These are phyloP conservation scores for Fusarium domesticum DNA, from an alignment of 2,329 filamentous ascomycete species.

Conservation along the genomic window DNA sequence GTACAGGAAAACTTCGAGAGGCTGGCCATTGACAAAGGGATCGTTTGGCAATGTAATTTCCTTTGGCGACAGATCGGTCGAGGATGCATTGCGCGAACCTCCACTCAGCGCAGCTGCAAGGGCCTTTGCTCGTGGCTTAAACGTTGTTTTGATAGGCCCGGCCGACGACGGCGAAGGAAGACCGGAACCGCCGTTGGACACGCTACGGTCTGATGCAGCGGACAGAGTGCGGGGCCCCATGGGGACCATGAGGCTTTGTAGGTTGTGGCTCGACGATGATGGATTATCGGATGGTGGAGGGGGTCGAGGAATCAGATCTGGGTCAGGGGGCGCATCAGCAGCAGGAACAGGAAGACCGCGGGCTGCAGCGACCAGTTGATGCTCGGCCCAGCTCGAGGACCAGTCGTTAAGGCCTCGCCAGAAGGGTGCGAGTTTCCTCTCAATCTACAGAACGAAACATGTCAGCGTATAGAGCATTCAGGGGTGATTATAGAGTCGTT, in stretches of 20 bases:
- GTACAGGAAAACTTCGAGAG: constrained; percentile 88
- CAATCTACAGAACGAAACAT: constrained; percentile 61
- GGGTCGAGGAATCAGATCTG: constrained; percentile 54
- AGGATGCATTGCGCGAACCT: constrained; percentile 69
- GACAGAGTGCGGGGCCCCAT: constrained; percentile 76
- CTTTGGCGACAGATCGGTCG: constrained; percentile 68
- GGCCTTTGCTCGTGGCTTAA: constrained; percentile 85
- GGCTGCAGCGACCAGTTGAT: constrained; percentile 89
- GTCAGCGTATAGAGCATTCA: constrained; percentile 11
- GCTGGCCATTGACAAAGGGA: constrained; percentile 90
- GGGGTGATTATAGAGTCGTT: constrained; percentile 28
- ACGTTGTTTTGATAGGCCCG: constrained; percentile 44
- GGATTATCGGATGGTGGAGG: constrained; percentile 46
- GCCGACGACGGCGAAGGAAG: constrained; percentile 47
- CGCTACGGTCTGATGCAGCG: constrained; percentile 67
- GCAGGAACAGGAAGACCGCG: constrained; percentile 80
- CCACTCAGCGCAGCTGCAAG: constrained; percentile 75
- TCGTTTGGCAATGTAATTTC: constrained; percentile 80
- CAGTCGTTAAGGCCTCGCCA: constrained; percentile 93
- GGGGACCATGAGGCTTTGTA: constrained; percentile 74
- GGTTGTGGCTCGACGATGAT: constrained; percentile 50
- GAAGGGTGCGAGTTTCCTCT: constrained; percentile 87
- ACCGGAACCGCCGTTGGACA: constrained; percentile 58
- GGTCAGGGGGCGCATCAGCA: constrained; percentile 76
- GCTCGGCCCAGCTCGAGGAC: constrained; percentile 83